phyloP scores from a whole-genome alignment of 371 early-diverging fungal genomes.

The Mortierella sp. region DNA sequence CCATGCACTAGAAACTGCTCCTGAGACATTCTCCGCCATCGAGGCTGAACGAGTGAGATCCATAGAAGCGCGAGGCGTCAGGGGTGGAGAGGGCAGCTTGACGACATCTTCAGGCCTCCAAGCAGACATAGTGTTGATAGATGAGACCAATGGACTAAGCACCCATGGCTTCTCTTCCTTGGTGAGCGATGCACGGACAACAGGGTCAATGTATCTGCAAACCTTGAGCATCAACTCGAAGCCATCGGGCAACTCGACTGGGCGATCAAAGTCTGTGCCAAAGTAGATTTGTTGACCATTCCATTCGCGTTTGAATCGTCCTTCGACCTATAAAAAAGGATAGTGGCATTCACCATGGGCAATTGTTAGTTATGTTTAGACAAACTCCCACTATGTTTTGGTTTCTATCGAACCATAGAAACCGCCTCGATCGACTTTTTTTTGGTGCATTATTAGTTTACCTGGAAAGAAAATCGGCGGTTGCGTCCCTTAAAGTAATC shows the following conservation, averaged over 20 bases:
- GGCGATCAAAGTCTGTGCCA: conserved; percentile 64
- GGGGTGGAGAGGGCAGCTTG: conserved; percentile 40
- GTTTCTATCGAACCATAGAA: no score
- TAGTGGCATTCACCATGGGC: no score
- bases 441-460: no score
- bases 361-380: no score
- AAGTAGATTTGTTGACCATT: conserved; percentile 69
- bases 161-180: conserved; percentile 66
- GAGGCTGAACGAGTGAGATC: conserved; percentile 32
- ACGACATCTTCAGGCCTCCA: conserved; percentile 44
- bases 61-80: conserved; percentile 42
- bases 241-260: conserved; percentile 61
- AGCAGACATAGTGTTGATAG: conserved; percentile 65
- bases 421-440: no score
- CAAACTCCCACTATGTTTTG: no score
- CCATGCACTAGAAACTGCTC: conserved; percentile 44
- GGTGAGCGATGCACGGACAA: conserved; percentile 60
- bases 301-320: conserved; percentile 68
- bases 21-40: conserved; percentile 29
- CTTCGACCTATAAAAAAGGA: conserved; percentile 56
- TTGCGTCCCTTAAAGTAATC: conserved; percentile 67
- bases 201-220: conserved; percentile 68
- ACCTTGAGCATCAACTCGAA: conserved; percentile 67
- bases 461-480: conserved; percentile 66
- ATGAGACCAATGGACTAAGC: conserved; percentile 65